A percentile compares a stretch with the other conserved stretches of the same genome.
Evolutionary conservation across 148 eudicot genomes (phyloP).

Genomic region (Heliamphora exappendiculata): DNA sequence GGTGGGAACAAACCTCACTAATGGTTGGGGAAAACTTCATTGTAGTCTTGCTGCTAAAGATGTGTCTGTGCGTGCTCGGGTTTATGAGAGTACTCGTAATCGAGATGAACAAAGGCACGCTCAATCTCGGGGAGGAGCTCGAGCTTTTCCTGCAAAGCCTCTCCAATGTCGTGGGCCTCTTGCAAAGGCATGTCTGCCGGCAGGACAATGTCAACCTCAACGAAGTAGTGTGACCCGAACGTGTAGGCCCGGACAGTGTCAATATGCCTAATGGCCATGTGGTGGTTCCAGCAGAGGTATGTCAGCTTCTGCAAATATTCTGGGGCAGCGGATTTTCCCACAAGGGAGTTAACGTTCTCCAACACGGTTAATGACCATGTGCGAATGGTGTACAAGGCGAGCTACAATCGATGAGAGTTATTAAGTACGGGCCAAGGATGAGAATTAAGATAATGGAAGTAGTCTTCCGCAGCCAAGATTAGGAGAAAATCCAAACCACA

Average conservation of each 20-base stretch:
- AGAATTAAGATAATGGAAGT: neutral
- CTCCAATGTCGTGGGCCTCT: conserved; percentile 75
- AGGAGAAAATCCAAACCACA: neutral
- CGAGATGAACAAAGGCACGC: conserved; percentile 77
- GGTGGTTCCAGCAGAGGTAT: conserved; percentile 84
- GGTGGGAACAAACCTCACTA: neutral
- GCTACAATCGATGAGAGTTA: conserved; percentile 29
- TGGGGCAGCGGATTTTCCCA: conserved; percentile 86
- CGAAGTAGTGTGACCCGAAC: conserved; percentile 71
- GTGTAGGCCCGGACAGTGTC: conserved; percentile 76
- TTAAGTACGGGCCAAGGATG: neutral
- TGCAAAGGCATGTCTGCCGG: conserved; percentile 66
- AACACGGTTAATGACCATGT: conserved; percentile 92
- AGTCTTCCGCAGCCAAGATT: neutral
- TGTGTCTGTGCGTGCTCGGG: conserved; percentile 67
- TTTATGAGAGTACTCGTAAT: conserved; percentile 62
- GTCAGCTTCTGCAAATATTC: conserved; percentile 83
- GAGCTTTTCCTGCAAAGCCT: conserved; percentile 68
- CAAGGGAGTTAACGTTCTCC: conserved; percentile 84
- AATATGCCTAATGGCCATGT: conserved; percentile 62
- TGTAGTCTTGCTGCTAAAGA: neutral
- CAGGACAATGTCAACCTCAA: conserved; percentile 71
- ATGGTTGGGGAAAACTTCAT: neutral
- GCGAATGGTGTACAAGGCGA: conserved; percentile 85
- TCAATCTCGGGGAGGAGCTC: conserved; percentile 73